Evolutionary conservation across 768 basidiomycete species (phyloP), one percentile per base, ranked within the genome.

Genomic region (Lactifluus piperatus): DNA sequence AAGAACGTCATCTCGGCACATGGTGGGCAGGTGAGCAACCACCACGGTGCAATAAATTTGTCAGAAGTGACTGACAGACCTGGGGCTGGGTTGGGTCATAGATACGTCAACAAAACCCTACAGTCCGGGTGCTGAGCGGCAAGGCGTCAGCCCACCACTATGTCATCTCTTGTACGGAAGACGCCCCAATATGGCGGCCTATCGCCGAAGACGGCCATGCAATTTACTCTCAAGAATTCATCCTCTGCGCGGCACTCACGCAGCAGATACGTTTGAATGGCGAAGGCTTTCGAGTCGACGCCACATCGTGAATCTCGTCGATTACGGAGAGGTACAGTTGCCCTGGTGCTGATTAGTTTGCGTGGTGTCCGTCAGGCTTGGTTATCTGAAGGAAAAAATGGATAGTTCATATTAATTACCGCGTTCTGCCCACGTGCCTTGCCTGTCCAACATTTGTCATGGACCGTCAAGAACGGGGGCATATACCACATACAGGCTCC

Each of bases 181-280:
- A 92, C 63, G 72, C 71, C 26, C 72, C 77, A 2, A 79, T 86
- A 16, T 92, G 90, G 88, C 71, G 80, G 26, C 78, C 84, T 7
- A 73, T 91, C 41, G 73, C 73, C 0, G 66, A 79, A 20, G 73
- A 73, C 14, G 75, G 80, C 0, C 72, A 78, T 63, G 74, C 75
- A 20, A 76, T 92, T n/a, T 91, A 88, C 70, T 79, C 78, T 0
- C 77, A 79, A 29, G 88, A 91, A 67, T 72, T 92, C 27, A 69
- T 93, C 14, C 70, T 91, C 58, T 81, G 74, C 34, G 81, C 77
- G 0, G 81, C 82, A 1, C 68, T 91, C 68, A 81, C 74, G 60
- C 91, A 91, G 68, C 71, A 83, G 64, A 73, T 88, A 22, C 81
- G 82, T 24, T 87, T 82, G 81, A 77, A 88, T 26, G 76, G 77